Evolutionary conservation across 179 eudicot species (phyloP).

Genomic region (Beta corolliflora): DNA sequence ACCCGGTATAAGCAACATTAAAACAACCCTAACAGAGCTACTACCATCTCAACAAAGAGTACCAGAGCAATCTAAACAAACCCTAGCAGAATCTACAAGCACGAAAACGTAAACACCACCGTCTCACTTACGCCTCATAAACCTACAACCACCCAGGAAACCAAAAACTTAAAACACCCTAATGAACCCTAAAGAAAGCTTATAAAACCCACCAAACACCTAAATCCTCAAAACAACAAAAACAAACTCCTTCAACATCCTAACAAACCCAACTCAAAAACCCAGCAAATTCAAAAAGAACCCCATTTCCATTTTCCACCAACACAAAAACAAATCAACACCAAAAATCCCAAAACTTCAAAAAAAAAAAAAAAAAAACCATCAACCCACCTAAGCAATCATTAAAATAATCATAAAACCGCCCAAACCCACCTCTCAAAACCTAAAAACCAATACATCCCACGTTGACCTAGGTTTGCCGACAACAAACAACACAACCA

Average conservation of each 20-base stretch:
- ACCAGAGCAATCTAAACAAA: neutral
- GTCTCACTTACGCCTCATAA: neutral
- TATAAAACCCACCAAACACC: neutral
- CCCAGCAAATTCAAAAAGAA: too few species aligned
- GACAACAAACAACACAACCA: neutral
- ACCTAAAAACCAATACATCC: neutral
- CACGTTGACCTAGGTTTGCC: slow-evolving; percentile 29
- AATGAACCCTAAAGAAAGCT: slow-evolving; percentile 1
- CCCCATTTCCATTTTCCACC: too few species aligned
- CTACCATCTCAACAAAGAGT: neutral
- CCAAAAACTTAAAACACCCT: neutral
- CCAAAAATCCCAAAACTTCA: neutral
- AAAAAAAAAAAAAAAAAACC: neutral
- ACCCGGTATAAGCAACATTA: neutral
- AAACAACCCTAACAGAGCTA: slow-evolving; percentile 1
- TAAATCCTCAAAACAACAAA: neutral
- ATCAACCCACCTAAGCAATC: too few species aligned
- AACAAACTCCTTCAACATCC: neutral
- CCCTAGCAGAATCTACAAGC: neutral
- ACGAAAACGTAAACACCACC: neutral
- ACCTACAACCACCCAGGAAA: neutral
- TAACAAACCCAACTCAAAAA: neutral
- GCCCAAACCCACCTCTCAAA: neutral
- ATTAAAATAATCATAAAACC: too few species aligned
- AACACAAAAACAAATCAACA: neutral